phyloP scores from a whole-genome alignment of 768 basidiomycete species.

The Amanita pseudoporphyria region DNA sequence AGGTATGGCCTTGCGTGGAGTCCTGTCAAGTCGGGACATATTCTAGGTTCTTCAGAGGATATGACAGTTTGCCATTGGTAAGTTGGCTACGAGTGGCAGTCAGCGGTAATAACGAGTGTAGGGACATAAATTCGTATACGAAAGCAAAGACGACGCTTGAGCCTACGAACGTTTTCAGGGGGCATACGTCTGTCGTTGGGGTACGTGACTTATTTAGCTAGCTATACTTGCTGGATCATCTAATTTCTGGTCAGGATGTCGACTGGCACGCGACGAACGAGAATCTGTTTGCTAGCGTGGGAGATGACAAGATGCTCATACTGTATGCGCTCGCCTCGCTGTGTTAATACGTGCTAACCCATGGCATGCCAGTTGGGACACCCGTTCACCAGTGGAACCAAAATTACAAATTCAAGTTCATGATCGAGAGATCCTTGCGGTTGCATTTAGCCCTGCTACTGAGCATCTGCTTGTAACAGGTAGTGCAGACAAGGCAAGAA shows the following conservation, averaged over 20 bases:
- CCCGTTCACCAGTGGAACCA: conserved; percentile 62
- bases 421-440: conserved; percentile 82
- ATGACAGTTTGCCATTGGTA: conserved; percentile 94
- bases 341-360: conserved; percentile 3
- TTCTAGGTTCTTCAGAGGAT: conserved; percentile 91
- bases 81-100: conserved; percentile 13
- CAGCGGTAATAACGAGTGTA: conserved; percentile 21
- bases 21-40: conserved; percentile 69
- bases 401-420: conserved; percentile 74
- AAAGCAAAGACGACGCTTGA: conserved; percentile 75
- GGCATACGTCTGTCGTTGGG: conserved; percentile 88
- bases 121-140: conserved; percentile 88
- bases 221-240: background rate
- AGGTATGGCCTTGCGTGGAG: conserved; percentile 96
- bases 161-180: conserved; percentile 74
- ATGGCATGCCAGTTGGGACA: conserved; percentile 75
- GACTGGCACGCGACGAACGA: conserved; percentile 88
- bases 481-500: conserved; percentile 80
- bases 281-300: conserved; percentile 86
- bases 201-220: conserved; percentile 34
- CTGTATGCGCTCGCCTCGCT: conserved; percentile 46
- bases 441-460: conserved; percentile 79
- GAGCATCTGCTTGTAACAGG: conserved; percentile 82
- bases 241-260: conserved; percentile 60
- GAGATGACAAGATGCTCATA: conserved; percentile 91